These are phyloP conservation scores for Rhodamnia rubescens DNA, from an alignment of 345 rosid species.

Conservation along the genomic window DNA sequence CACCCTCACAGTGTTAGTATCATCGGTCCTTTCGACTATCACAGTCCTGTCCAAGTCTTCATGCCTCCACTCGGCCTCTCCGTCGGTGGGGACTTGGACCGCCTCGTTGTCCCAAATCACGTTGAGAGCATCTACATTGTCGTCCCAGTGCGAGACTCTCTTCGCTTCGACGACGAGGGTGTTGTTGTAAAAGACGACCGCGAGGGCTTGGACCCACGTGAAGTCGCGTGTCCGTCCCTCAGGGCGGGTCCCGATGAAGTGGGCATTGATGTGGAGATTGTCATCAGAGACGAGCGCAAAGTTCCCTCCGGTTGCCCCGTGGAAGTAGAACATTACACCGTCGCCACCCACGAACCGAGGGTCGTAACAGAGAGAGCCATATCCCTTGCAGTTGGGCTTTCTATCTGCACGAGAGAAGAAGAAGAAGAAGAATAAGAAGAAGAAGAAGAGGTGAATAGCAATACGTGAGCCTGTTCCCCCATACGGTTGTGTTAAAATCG, in stretches of 20 bases:
- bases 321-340: constrained; percentile 87
- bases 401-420: constrained; percentile 33
- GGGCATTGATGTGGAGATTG: constrained; percentile 77
- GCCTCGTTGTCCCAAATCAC: constrained; percentile 40
- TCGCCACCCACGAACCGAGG: constrained; percentile 83
- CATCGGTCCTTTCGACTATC: constrained; percentile 53
- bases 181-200: constrained; percentile 59
- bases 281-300: constrained; percentile 74
- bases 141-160: constrained; percentile 46
- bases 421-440: background rate
- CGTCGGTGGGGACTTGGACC: constrained; percentile 46
- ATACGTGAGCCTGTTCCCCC: background rate
- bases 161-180: constrained; percentile 56
- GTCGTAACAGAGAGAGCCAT: constrained; percentile 77
- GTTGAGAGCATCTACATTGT: constrained; percentile 37
- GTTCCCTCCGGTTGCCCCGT: constrained; percentile 76
- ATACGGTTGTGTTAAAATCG: background rate
- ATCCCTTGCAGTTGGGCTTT: constrained; percentile 59
- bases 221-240: constrained; percentile 66
- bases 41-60: constrained; percentile 28
- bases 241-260: constrained; percentile 76
- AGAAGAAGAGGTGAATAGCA: background rate
- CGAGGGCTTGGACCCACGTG: constrained; percentile 87
- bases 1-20: constrained; percentile 35
- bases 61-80: constrained; percentile 55